Percentiles rank a stretch among this genome's conserved stretches.
Evolutionary conservation across 306 rosid species (phyloP).

Genomic region (Fragaria iinumae): DNA sequence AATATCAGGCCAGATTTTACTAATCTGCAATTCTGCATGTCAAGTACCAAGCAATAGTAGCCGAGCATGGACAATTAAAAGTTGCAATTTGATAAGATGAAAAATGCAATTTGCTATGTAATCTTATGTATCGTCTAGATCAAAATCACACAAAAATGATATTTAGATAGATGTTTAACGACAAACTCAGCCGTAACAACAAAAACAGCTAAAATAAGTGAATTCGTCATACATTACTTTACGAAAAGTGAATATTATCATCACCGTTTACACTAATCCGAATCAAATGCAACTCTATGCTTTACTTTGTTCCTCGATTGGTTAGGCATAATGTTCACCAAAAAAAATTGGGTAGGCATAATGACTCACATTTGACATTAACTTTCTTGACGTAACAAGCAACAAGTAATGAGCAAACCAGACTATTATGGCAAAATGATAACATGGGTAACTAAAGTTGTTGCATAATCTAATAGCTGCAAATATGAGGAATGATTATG

Average conservation of each 20-base stretch:
- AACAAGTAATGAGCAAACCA: conserved; percentile 38
- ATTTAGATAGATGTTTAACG: not conserved
- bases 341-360: conserved; percentile 30
- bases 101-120: not conserved
- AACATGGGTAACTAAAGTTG: conserved; percentile 36
- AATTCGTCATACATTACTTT: not conserved
- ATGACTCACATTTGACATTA: conserved; percentile 38
- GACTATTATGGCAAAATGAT: conserved; percentile 42
- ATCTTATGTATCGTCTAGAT: too few relatives aligned
- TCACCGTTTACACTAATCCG: not conserved
- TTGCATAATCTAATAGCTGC: conserved; percentile 28
- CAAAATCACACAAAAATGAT: too few relatives aligned
- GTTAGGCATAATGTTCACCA: conserved; percentile 29
- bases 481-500: conserved; percentile 28
- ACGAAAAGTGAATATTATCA: not conserved
- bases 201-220: not conserved
- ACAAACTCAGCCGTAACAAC: not conserved
- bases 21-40: not conserved
- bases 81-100: not conserved
- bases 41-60: not conserved
- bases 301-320: conserved; percentile 32
- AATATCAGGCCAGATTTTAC: not conserved
- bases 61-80: not conserved
- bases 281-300: conserved; percentile 20
- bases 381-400: conserved; percentile 47